Conservation (phyloP, 116 monocot genomes). For the Posidonia oceanica region DNA sequence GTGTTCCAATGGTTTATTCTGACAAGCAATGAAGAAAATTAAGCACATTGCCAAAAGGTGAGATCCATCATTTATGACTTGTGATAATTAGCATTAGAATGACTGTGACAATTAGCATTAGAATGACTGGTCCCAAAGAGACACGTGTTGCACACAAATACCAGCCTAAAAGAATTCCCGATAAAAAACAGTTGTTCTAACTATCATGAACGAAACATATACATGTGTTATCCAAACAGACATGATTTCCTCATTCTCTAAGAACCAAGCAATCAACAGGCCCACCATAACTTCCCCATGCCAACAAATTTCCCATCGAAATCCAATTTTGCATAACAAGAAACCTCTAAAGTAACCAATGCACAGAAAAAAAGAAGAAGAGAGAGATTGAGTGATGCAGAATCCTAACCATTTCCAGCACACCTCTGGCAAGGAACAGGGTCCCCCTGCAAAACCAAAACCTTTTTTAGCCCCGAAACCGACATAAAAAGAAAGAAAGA, state of each 20-base stretch:
- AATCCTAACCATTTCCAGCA: conserved; percentile 67
- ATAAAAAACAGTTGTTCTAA: too few species aligned
- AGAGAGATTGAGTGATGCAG: background rate
- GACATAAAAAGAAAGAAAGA: background rate
- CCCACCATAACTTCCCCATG: background rate
- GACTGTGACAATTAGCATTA: too few species aligned
- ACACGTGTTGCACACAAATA: too few species aligned
- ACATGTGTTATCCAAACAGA: too few species aligned
- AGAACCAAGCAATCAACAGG: background rate
- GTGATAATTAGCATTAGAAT: too few species aligned
- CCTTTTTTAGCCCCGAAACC: background rate
- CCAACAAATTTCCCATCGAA: background rate
- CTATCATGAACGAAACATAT: too few species aligned
- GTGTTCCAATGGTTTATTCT: too few species aligned
- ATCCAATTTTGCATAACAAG: background rate
- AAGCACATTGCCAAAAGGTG: too few species aligned
- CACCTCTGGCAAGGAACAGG: conserved; percentile 76
- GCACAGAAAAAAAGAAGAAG: background rate
- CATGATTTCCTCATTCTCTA: background rate
- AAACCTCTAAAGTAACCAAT: background rate
- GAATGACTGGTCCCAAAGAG: too few species aligned
- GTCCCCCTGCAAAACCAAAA: conserved; percentile 52
- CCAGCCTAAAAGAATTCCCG: too few species aligned
- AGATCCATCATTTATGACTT: too few species aligned
- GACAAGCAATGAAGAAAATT: too few species aligned